Base-by-base conservation (phyloP, 2,329 filamentous ascomycete genomes). In the Xylaria polymorpha region DNA sequence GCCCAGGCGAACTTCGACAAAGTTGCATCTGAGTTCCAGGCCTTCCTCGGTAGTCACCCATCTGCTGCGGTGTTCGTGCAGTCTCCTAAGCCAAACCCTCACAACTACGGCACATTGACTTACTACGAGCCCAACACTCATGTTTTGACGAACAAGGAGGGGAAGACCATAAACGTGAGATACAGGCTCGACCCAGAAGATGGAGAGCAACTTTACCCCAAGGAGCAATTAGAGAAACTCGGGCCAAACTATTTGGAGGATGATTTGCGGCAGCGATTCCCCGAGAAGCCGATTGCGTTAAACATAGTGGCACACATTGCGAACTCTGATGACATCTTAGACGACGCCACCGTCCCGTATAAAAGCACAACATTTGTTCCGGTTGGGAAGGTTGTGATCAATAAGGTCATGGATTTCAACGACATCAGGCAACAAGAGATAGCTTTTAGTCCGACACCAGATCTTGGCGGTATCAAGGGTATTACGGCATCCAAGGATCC, bases 81-180 rank as follows among this genome's bases (percentile, higher is more conserved):
- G n/a, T 15, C 14, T 12, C n/a, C 20, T 3, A 48, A 48, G 44
- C 44, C 44, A 5, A 48, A 48, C n/a, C 44, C n/a, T 22, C 9
- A 4, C 20, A 22, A 48, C 44, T 48, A n/a, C n/a, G 44, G 44
- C 44, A 48, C 44, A 10, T 22, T 48, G 20, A 48, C 44, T 20
- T 48, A 48, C n/a, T 48, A 48, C 20, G 44, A 48, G 44, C 44
- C 44, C 44, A 48, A 48, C 44, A 48, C 44, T 12, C 44, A 48
- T n/a, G 44, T 48, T 6, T 22, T 48, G 44, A 48, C 44, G n/a
- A 48, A 48, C 20, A 20, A 20, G 9, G 20, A 20, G n/a, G 44
- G 44, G 1, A 48, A 48, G 20, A 22, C 20, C n/a, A 22, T 22
- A 22, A 48, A 48, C 8, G 44, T 48, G 6, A 20, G 44, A 48